A percentile compares a stretch with the other conserved stretches of the same genome.
phyloP scores from a whole-genome alignment of 441 rosid species.

The Mallotus repandus region DNA sequence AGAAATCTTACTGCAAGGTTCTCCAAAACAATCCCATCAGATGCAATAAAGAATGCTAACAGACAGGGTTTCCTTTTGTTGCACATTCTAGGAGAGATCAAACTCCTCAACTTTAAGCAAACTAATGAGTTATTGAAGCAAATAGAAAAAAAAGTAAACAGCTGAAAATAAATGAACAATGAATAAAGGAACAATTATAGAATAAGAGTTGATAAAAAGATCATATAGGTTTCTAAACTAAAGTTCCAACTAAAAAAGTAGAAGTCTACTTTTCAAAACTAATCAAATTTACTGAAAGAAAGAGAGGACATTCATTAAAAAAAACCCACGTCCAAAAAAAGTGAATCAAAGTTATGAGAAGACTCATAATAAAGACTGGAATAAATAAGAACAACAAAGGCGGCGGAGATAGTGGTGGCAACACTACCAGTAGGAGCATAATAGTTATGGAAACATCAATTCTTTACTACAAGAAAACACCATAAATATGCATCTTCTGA shows the following conservation, averaged over 20 bases:
- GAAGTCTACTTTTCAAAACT: background rate
- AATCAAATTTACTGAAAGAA: background rate
- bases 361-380: conserved; percentile 16
- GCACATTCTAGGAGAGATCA: conserved; percentile 79
- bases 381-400: conserved; percentile 25
- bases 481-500: background rate
- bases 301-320: background rate
- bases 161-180: background rate
- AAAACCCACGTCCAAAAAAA: background rate
- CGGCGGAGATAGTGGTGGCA: conserved; percentile 41
- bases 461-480: background rate
- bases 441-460: conserved; percentile 16
- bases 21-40: conserved; percentile 91
- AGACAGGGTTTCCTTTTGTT: conserved; percentile 64
- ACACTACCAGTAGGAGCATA: conserved; percentile 30
- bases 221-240: background rate
- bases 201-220: background rate
- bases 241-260: background rate
- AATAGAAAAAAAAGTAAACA: background rate
- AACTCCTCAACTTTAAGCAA: conserved; percentile 79
- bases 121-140: conserved; percentile 15
- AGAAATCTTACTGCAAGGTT: conserved; percentile 84
- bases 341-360: background rate
- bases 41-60: conserved; percentile 84
- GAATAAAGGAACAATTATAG: background rate